Base-by-base conservation (phyloP, 176 grass and related monocot genomes). In the Zoysia pacifica region DNA sequence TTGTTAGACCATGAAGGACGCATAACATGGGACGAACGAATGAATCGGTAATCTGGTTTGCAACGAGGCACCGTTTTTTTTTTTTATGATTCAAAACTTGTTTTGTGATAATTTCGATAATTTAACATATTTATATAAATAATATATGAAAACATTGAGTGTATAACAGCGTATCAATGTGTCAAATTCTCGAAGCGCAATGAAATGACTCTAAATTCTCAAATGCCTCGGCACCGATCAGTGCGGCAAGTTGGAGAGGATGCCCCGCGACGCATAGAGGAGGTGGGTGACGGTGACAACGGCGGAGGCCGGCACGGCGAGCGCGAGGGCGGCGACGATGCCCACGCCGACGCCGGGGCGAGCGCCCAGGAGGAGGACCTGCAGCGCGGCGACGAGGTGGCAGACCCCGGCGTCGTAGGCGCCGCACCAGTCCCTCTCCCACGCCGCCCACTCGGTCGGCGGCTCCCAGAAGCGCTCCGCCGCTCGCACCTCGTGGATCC, bases 391-490 rank as follows among this genome's bases (percentile, higher is more conserved):
- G 35, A 85, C 13, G 47, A 90, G 11, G 5, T 59, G 65, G 78
- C 76, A 87, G 54, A 91, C 93, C 75, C 89, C 89, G 39, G 78
- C 79, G 52, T 75, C 78, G 73, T 91, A 91, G 62, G 39, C 79
- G 73, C 12, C 81, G 86, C 86, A 59, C 63, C 83, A 87, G 40
- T 86, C 83, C 84, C 87, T 87, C 78, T 93, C 91, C 91, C 88
- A 88, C 11, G 73, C 74, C 70, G 72, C 68, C 91, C 91, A 90
- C 4, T 86, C 56, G 8, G 60, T 4, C 9, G 88, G 88, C 6
- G 85, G 72, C 56, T 85, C 78, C 72, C 81, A 83, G 64, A 67
- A 56, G 39, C 11, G n/a, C 88, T 93, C 91, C 18, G 85, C 88
- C 9, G 74, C 66, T 55, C 39, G 74, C 60, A 82, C 70, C 84